Evolutionary conservation across 768 basidiomycete species (phyloP).

Genomic region (Termitomyces sp.): DNA sequence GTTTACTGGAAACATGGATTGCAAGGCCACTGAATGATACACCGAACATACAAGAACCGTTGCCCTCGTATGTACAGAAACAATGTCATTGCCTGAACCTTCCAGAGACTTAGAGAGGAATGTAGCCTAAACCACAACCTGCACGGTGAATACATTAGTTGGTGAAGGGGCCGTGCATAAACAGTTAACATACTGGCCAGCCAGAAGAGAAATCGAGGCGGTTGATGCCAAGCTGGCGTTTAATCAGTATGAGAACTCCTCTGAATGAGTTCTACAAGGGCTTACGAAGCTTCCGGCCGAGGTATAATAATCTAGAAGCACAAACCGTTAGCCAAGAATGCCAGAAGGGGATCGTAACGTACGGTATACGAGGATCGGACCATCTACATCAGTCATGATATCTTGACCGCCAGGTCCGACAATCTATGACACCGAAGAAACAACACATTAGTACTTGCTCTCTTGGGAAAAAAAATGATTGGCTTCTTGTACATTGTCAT

Average conservation of each 20-base stretch:
- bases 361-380: conserved; percentile 47
- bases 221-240: conserved; percentile 37
- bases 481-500: conserved; percentile 30
- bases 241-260: neutral
- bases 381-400: conserved; percentile 37
- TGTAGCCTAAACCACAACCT: neutral
- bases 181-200: conserved; percentile 34
- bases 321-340: neutral
- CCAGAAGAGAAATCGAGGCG: conserved; percentile 42
- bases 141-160: neutral
- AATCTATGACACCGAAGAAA: conserved; percentile 24
- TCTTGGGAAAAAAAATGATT: neutral
- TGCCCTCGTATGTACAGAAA: neutral
- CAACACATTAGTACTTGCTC: neutral
- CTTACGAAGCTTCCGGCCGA: conserved; percentile 37
- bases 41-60: neutral
- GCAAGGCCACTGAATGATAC: neutral
- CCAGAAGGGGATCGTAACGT: conserved; percentile 15
- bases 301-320: conserved; percentile 42
- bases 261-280: neutral
- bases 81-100: neutral
- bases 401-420: conserved; percentile 54
- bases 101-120: neutral
- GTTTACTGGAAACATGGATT: neutral
- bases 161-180: neutral